These are phyloP conservation scores for Aegilops umbellulata DNA, from an alignment of 176 grass and related monocot species.

Conservation along the genomic window DNA sequence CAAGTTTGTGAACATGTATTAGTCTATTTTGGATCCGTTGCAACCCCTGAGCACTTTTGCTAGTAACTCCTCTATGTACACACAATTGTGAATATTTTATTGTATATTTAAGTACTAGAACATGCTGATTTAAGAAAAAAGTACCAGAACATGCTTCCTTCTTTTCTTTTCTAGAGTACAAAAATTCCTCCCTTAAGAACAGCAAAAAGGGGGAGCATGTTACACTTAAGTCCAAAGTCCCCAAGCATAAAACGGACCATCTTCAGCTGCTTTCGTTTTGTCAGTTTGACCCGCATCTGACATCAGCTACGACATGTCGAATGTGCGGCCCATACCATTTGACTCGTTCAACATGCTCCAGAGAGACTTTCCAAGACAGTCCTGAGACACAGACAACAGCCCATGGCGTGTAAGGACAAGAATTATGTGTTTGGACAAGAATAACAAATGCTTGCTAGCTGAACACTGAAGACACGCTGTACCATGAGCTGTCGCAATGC, in stretches of 20 bases:
- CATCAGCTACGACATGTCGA: slow-evolving; percentile 80
- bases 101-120: too few species aligned
- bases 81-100: not conserved
- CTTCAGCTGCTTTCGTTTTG: not conserved
- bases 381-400: slow-evolving; percentile 34
- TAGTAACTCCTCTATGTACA: too few species aligned
- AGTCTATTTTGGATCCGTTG: too few species aligned
- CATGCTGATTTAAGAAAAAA: not conserved
- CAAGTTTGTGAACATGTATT: too few species aligned
- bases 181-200: not conserved
- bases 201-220: not conserved
- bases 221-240: not conserved
- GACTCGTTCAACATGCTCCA: slow-evolving; percentile 69
- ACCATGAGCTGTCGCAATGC: slow-evolving; percentile 59
- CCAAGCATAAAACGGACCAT: not conserved
- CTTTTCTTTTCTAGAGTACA: too few species aligned
- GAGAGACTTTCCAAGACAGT: slow-evolving; percentile 52
- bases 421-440: not conserved
- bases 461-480: not conserved
- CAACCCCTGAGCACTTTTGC: too few species aligned
- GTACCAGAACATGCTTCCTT: too few species aligned
- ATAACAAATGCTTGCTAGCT: not conserved
- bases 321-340: slow-evolving; percentile 95
- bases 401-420: not conserved
- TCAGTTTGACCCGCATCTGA: slow-evolving; percentile 47